These are phyloP conservation scores for Malus sylvestris DNA, from an alignment of 306 rosid species.

Conservation along the genomic window DNA sequence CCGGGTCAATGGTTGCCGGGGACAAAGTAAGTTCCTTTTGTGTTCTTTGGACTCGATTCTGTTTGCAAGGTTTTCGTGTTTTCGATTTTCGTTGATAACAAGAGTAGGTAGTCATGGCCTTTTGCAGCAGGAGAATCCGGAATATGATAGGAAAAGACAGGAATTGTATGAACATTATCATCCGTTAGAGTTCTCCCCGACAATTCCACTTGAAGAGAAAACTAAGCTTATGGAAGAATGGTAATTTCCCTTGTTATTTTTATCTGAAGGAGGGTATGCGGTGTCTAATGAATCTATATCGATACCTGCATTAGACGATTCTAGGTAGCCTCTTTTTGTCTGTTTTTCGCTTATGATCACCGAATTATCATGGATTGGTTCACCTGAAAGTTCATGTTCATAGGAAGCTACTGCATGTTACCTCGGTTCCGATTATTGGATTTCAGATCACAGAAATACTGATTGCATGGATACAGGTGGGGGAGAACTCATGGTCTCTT, in stretches of 20 bases:
- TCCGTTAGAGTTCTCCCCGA: constrained; percentile 77
- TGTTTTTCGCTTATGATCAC: neutral
- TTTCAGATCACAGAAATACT: neutral
- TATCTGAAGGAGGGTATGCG: neutral
- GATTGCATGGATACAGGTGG: constrained; percentile 61
- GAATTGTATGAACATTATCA: constrained; percentile 66
- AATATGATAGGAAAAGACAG: constrained; percentile 61
- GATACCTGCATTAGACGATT: no score
- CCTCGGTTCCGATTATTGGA: neutral
- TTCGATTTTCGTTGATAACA: constrained; percentile 15
- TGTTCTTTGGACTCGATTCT: neutral
- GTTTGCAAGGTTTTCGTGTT: neutral
- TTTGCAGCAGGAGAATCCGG: constrained; percentile 74
- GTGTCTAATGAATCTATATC: neutral
- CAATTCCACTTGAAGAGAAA: constrained; percentile 67
- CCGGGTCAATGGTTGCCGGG: constrained; percentile 70
- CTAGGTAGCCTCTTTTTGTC: neutral
- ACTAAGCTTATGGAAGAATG: constrained; percentile 94
- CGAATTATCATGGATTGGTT: neutral
- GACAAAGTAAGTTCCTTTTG: constrained; percentile 51
- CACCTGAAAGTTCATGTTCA: neutral
- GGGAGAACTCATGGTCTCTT: constrained; percentile 74
- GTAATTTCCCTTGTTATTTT: constrained; percentile 21
- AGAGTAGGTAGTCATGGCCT: constrained; percentile 77
- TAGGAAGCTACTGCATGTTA: neutral